phyloP scores from a whole-genome alignment of 2,329 filamentous ascomycete species.

The Colletotrichum sp. region DNA sequence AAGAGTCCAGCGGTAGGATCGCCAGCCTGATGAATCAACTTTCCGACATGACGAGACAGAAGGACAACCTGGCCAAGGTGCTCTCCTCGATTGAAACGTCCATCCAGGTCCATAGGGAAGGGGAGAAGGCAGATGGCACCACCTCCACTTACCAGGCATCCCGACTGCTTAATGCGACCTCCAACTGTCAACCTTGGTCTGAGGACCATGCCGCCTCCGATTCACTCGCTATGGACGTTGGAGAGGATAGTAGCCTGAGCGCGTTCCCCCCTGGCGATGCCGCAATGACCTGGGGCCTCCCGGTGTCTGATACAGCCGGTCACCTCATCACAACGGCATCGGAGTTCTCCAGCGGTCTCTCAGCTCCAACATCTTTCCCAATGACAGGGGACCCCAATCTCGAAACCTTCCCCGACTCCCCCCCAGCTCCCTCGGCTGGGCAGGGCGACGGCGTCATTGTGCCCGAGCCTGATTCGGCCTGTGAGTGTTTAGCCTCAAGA shows the following conservation, averaged over 20 bases:
- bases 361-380: neutral
- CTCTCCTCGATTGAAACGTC: neutral
- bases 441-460: neutral
- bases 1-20: constrained; percentile 26
- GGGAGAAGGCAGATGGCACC: neutral
- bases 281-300: neutral
- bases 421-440: neutral
- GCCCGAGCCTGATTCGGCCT: neutral
- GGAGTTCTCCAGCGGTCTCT: neutral
- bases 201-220: neutral
- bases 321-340: neutral
- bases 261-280: neutral
- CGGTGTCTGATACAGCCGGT: neutral
- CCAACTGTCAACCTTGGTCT: neutral
- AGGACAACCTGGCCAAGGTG: constrained; percentile 5
- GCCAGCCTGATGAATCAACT: constrained; percentile 26
- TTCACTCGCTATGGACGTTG: neutral
- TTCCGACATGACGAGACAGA: constrained; percentile 25
- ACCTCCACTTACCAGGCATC: neutral
- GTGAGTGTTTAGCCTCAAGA: neutral
- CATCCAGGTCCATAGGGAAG: neutral
- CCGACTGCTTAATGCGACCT: neutral
- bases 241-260: neutral
- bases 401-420: neutral
- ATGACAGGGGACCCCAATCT: neutral